A percentile compares a stretch with the other conserved stretches of the same genome.
Evolutionary conservation across 306 rosid species (phyloP).

Genomic region (Prunus mongolica): DNA sequence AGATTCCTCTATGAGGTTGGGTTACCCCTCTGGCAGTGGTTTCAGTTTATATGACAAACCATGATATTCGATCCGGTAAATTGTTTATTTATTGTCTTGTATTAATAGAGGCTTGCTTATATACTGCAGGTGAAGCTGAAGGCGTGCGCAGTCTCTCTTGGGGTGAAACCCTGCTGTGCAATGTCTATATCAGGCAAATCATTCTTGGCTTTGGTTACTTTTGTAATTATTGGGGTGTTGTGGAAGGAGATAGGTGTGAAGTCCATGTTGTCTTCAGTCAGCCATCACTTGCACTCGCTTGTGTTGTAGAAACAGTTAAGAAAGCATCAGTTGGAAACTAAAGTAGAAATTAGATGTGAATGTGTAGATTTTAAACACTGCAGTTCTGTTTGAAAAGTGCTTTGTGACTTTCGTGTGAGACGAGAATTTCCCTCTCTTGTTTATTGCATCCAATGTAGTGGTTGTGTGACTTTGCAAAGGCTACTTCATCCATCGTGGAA

Average conservation of each 20-base stretch:
- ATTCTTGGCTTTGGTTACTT: conserved; percentile 81
- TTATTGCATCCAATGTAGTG: neutral
- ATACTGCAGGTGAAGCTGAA: conserved; percentile 44
- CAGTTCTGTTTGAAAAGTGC: neutral
- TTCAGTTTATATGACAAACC: conserved; percentile 15
- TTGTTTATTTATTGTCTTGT: neutral
- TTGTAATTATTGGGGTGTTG: conserved; percentile 22
- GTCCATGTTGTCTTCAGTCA: conserved; percentile 21
- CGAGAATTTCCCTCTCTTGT: no score
- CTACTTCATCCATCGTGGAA: neutral
- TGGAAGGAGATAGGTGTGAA: conserved; percentile 25
- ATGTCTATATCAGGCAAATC: conserved; percentile 67
- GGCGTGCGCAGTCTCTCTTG: conserved; percentile 20
- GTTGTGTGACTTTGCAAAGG: neutral
- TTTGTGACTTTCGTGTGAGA: neutral
- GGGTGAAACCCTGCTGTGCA: conserved; percentile 31
- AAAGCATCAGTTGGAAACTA: conserved; percentile 4
- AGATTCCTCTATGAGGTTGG: conserved; percentile 23
- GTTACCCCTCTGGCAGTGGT: conserved; percentile 19
- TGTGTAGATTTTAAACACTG: conserved; percentile 6
- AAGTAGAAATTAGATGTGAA: conserved; percentile 15
- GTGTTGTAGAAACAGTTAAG: conserved; percentile 26
- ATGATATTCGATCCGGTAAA: neutral
- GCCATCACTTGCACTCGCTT: conserved; percentile 21
- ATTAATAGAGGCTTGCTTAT: conserved; percentile 25